These are phyloP conservation scores for Wolfiporia cocos DNA, from an alignment of 1,284 basidiomycete species.

Conservation along the genomic window DNA sequence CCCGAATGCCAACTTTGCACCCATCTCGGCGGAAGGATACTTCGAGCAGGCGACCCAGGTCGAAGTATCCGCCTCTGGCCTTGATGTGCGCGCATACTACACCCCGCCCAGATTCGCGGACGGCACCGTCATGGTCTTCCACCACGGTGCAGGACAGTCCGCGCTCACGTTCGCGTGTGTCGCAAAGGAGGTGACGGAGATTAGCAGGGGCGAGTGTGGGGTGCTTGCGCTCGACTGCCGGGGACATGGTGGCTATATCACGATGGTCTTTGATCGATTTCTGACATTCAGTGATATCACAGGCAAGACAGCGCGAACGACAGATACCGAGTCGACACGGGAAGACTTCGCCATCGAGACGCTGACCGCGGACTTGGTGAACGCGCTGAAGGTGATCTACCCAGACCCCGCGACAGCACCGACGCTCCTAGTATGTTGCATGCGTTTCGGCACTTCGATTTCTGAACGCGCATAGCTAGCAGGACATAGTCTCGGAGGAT, in stretches of 20 bases:
- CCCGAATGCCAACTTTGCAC: conserved; percentile 57
- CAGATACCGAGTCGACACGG: conserved; percentile 33
- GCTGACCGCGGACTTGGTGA: conserved; percentile 68
- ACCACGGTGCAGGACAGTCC: conserved; percentile 92
- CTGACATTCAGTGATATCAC: background rate
- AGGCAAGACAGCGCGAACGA: conserved; percentile 23
- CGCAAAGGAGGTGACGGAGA: conserved; percentile 67
- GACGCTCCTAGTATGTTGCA: conserved; percentile 58
- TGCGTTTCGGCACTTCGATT: too few species aligned
- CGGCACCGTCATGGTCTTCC: conserved; percentile 76
- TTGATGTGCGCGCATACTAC: conserved; percentile 76
- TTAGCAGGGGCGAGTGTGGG: conserved; percentile 72
- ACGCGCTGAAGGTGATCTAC: conserved; percentile 63
- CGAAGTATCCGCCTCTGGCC: conserved; percentile 48
- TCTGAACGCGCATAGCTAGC: conserved; percentile 49
- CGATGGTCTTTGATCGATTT: background rate
- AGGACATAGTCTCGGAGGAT: conserved; percentile 91
- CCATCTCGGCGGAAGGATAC: conserved; percentile 70
- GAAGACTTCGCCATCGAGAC: conserved; percentile 72
- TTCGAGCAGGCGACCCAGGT: conserved; percentile 78
- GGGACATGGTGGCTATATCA: conserved; percentile 69
- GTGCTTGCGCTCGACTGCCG: conserved; percentile 82
- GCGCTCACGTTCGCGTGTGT: conserved; percentile 87
- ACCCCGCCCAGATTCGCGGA: conserved; percentile 47
- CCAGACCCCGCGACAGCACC: conserved; percentile 60